Percentiles rank a stretch among this genome's conserved stretches.
Conservation (phyloP, 2,329 filamentous ascomycete species). For the Paecilomyces sp. region DNA sequence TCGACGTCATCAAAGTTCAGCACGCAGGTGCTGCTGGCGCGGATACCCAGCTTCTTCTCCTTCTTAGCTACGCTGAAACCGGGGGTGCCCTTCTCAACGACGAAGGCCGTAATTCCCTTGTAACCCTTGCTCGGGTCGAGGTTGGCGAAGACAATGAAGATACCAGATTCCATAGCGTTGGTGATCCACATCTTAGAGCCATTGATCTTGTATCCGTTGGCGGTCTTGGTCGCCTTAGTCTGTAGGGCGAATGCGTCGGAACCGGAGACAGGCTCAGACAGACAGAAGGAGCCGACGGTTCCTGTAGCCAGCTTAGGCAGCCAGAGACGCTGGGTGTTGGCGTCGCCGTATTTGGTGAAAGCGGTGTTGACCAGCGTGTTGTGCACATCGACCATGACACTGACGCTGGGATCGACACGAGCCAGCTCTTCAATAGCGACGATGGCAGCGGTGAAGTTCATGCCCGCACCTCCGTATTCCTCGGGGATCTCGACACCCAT, state of each 20-base stretch:
- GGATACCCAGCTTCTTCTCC: slow-evolving; percentile 99
- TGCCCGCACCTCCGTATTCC: slow-evolving; percentile 90
- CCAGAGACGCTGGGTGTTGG: slow-evolving; percentile 73
- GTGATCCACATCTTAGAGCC: slow-evolving; percentile 99
- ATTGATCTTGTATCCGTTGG: slow-evolving; percentile 75
- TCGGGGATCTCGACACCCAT: slow-evolving; percentile 98
- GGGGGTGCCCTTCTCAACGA: slow-evolving; percentile 81
- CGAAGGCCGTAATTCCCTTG: slow-evolving; percentile 92
- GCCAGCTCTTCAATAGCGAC: slow-evolving; percentile 96
- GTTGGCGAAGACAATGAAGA: slow-evolving; percentile 98
- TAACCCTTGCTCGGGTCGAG: slow-evolving; percentile 87
- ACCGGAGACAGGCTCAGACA: slow-evolving; percentile 86
- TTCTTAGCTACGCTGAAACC: slow-evolving; percentile 98
- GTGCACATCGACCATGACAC: slow-evolving; percentile 93
- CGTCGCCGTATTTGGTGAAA: slow-evolving; percentile 74
- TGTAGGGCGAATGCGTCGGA: slow-evolving; percentile 94
- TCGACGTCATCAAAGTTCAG: slow-evolving; percentile 96
- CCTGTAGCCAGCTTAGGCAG: slow-evolving; percentile 83
- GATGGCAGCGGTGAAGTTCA: slow-evolving; percentile 98
- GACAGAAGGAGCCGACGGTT: slow-evolving; percentile 84
- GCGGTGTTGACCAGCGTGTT: slow-evolving; percentile 97
- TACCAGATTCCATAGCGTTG: slow-evolving; percentile 84
- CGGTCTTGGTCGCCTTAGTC: slow-evolving; percentile 80
- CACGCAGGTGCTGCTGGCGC: slow-evolving; percentile 91
- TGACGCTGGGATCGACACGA: slow-evolving; percentile 87